These are phyloP conservation scores for Berberis thunbergii DNA, from an alignment of 164 flowering plant genomes.

Conservation along the genomic window DNA sequence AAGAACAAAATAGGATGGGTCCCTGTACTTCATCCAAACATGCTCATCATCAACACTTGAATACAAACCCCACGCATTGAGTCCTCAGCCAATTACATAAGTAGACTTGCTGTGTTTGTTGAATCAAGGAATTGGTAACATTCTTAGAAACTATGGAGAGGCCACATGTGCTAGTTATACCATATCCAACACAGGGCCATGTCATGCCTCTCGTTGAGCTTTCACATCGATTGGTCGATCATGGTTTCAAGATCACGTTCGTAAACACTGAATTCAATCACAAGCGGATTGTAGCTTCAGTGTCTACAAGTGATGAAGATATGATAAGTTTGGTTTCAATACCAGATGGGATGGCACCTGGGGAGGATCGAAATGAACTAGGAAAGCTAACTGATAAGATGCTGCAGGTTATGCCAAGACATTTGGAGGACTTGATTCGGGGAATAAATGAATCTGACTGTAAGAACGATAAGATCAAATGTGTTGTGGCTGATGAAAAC, in stretches of 20 bases:
- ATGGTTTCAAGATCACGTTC: slow-evolving; percentile 20
- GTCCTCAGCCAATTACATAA: neutral
- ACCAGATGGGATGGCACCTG: slow-evolving; percentile 27
- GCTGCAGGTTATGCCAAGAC: slow-evolving; percentile 14
- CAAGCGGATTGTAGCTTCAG: neutral
- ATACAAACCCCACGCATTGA: too few relatives aligned
- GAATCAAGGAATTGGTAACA: too few relatives aligned
- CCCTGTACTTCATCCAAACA: too few relatives aligned
- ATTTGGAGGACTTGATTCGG: slow-evolving; percentile 21
- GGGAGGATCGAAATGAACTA: slow-evolving; percentile 20
- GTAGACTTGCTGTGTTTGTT: neutral
- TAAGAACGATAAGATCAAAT: slow-evolving; percentile 10
- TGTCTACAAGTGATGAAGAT: neutral
- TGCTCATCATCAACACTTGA: too few relatives aligned
- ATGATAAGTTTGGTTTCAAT: slow-evolving; percentile 17
- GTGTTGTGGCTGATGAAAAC: slow-evolving; percentile 28
- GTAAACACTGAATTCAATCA: slow-evolving; percentile 18
- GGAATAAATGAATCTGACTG: slow-evolving; percentile 8
- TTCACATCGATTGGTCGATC: slow-evolving; percentile 16
- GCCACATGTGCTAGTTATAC: slow-evolving; percentile 19
- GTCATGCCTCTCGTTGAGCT: slow-evolving; percentile 20
- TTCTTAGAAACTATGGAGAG: slow-evolving; percentile 1
- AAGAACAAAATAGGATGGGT: too few relatives aligned
- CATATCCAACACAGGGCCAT: slow-evolving; percentile 23
- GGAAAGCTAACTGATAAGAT: slow-evolving; percentile 10